These are phyloP conservation scores for Didymosphaeria variabile DNA, from an alignment of 2,329 filamentous ascomycete species.

Conservation along the genomic window DNA sequence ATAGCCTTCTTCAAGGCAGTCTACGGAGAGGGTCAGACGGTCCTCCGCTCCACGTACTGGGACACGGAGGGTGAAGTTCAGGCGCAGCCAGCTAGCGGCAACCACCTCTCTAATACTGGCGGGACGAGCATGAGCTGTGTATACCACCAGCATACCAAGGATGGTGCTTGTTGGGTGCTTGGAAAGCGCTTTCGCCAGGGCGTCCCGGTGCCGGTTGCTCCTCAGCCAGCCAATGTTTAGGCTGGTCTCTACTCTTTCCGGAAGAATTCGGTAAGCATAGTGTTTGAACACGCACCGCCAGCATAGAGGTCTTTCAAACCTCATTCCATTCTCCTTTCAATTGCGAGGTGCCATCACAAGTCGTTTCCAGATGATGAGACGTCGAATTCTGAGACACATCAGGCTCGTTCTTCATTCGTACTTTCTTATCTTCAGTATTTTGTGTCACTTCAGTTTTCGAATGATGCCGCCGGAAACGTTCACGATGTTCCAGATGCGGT, in stretches of 20 bases:
- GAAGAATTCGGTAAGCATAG: no score
- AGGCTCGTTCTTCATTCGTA: no score
- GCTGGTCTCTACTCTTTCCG: not conserved
- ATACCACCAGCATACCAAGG: not conserved
- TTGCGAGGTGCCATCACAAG: no score
- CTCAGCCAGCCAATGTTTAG: not conserved
- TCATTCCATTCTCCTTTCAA: not conserved
- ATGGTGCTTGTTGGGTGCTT: not conserved
- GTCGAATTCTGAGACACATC: no score
- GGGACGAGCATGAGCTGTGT: not conserved
- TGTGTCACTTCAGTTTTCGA: not conserved
- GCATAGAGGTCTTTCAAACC: not conserved
- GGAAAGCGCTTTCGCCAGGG: not conserved
- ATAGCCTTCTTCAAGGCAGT: not conserved
- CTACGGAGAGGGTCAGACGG: not conserved
- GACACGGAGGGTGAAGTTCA: not conserved
- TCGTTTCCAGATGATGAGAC: not conserved
- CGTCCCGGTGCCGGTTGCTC: not conserved
- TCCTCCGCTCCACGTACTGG: not conserved
- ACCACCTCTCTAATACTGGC: not conserved
- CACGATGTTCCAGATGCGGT: not conserved
- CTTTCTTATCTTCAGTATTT: not conserved
- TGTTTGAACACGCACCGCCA: not conserved
- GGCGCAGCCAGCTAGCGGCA: not conserved
- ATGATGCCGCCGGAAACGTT: not conserved